Base-by-base conservation (phyloP, 331 rosid species). In the Quercus phellos region DNA sequence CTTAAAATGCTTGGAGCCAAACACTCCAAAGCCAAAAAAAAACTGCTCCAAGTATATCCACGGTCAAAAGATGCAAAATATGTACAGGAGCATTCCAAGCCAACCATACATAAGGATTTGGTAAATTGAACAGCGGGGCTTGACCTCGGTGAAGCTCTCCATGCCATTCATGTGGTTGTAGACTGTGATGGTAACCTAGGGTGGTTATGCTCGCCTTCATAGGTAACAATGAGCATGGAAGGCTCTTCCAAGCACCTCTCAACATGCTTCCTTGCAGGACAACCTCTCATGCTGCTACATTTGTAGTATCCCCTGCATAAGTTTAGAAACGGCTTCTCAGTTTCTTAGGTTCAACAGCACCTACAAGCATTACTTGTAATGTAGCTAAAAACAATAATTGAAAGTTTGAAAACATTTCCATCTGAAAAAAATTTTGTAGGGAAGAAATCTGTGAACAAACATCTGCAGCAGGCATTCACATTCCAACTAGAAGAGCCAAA, bases 271-370 rank as follows among this genome's bases (percentile, higher is more conserved):
- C 99, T 95, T 13, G 99, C 99, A 19, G 99, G 99, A 77, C 99
- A 95, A 30, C 99, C 99, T 85, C 99, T 90, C 98, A 95, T 95
- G 93, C 99, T 95, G 89, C 99, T 95, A 82, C 99, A 95, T 82
- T 95, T 95, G 59, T 95, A 95, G 85, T 95, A 95, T 73, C 99
- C 99, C 96, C 99, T 95, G 86, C 81, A 88, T 58, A 78, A 51
- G 77, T 73, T 51, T 9, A 60, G 21, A 55, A 30, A 51, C 18
- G 73, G 60, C 50, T 63, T 53, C 59, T 69, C 54, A 55, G 35
- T 79, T 74, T 24, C 64, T 68, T 32, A 56, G 51, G 51, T 74
- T 84, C 77, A 55, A 29, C 22, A 12, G 19, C 10, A 63, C n/a
- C 21, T 13, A 4, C 69, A 58, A 58, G 32, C 6, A 46, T 46